Base-by-base conservation (phyloP, 495 filamentous ascomycete species). In the Immersiella caudata region DNA sequence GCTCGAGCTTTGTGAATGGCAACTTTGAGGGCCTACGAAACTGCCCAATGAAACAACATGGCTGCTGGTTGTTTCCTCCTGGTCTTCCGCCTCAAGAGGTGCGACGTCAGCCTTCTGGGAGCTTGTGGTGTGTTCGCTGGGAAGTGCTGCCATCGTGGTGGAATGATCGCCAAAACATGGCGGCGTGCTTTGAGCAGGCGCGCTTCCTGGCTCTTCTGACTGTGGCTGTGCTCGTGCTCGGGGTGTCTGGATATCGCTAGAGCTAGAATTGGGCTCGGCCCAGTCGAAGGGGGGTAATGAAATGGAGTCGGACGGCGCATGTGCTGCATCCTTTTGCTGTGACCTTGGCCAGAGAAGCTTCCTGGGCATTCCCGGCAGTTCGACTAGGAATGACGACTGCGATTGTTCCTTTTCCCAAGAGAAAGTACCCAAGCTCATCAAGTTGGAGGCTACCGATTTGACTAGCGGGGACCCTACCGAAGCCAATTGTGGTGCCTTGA, bases 261-360 rank as follows among this genome's bases (percentile, higher is more conserved):
- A 12, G 16, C 40, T 46, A 2, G 40, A 46, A 46, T 46, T 14
- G 2, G 40, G 40, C 16, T 18, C 40, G 16, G 40, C 9, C 54
- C 21, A 57, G 20, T 24, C 20, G 54, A 46, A 46, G 4, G 21
- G 54, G 5, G 54, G 6, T 21, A 57, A 46, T 46, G 40, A 14
- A 29, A 60, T n/a, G 14, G 52, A n/a, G 24, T 60, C 16, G 16
- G 61, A 54, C 11, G n/a, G 3, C 9, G 50, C 1, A 25, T 22
- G 29, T 33, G 29, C 14, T 1, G 24, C 24, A 54, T 18, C 11
- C 2, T 4, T 46, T 22, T 8, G 46, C 20, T 67, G 60, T 24
- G 57, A n/a, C 20, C 62, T 71, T 3, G 74, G 71, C 74, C 74
- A 76, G 3, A 76, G 70, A 7, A 76, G 65, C 51, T 58, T 69